A percentile compares a stretch with the other conserved stretches of the same genome.
phyloP scores from a whole-genome alignment of 106 monocot species.

The Platanthera guangdongensis region DNA sequence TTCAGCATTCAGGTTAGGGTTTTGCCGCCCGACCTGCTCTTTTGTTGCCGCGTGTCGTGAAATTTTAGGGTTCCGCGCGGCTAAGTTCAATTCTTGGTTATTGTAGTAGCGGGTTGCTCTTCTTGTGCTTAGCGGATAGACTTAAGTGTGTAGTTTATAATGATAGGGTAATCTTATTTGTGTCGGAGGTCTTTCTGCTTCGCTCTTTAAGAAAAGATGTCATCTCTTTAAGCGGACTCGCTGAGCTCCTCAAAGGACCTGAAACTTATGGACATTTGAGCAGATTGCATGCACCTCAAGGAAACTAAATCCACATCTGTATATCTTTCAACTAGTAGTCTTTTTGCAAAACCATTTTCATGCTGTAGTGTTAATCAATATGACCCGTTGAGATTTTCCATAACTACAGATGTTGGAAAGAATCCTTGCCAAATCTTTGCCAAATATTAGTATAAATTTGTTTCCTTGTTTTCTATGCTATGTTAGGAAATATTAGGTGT shows the following conservation, averaged over 20 bases:
- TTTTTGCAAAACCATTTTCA: no score
- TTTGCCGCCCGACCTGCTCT: background rate
- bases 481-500: no score
- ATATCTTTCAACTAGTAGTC: no score
- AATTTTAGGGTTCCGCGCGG: background rate
- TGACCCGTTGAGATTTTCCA: no score
- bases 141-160: background rate
- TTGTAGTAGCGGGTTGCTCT: background rate
- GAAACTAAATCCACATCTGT: no score
- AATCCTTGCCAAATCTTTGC: no score
- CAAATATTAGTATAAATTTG: no score
- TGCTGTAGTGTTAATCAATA: no score
- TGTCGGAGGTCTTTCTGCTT: background rate
- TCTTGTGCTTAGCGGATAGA: no score
- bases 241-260: background rate
- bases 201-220: background rate
- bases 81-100: background rate
- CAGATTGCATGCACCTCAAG: no score
- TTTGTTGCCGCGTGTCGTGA: background rate
- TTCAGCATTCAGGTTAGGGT: conserved; percentile 85
- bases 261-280: background rate
- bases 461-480: no score
- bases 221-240: background rate
- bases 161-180: background rate
- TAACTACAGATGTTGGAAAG: no score